Evolutionary conservation across 1,284 basidiomycete genomes (phyloP), one percentile per base, ranked within the genome.

Genomic region (Fomitopsis betulina): DNA sequence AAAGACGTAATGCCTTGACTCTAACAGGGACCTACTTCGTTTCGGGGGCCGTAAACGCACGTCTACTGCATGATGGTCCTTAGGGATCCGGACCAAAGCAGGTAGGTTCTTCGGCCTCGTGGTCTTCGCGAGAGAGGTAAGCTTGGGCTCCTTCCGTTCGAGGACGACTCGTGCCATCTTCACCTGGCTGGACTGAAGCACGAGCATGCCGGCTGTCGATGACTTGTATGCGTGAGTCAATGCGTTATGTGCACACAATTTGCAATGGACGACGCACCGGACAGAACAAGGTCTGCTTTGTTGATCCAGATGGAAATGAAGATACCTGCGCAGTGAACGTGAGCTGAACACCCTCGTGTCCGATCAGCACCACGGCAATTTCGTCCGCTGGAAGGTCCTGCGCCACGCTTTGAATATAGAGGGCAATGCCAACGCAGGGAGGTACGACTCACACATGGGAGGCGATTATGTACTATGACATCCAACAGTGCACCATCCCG

Each of bases 401-500:
- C 13, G 45, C 23, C 25, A n/a, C 43, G 8, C 64, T 42, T 65
- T 60, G 51, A 56, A 54, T 30, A 52, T 30, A 61, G 37, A 49
- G 35, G 40, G 23, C 19, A 32, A 33, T 43, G 58, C 13, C 33
- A 47, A 33, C 7, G 25, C 21, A 19, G 5, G 25, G 30, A 19
- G 5, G 25, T 27, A 5, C 21, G 2, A 75, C 85, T 69, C 72
- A 93, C 92, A 64, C 89, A 91, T 55, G 91, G 89, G 23, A 95
- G 68, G 49, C 74, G 71, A 67, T 92, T 94, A 39, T 72, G 71
- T 32, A 93, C 71, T 1, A 73, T 74, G 6, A 86, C 79, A 58
- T 81, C 74, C 15, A 94, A 66, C 53, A 77, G 78, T 39, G 81
- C 82, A 1, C 88, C 88, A 68, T 94, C 93, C 60, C 83, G 77